Evolutionary conservation across 257 asterid genomes (phyloP), one percentile per base, ranked within the genome.

Genomic region (Scutellaria baicalensis): DNA sequence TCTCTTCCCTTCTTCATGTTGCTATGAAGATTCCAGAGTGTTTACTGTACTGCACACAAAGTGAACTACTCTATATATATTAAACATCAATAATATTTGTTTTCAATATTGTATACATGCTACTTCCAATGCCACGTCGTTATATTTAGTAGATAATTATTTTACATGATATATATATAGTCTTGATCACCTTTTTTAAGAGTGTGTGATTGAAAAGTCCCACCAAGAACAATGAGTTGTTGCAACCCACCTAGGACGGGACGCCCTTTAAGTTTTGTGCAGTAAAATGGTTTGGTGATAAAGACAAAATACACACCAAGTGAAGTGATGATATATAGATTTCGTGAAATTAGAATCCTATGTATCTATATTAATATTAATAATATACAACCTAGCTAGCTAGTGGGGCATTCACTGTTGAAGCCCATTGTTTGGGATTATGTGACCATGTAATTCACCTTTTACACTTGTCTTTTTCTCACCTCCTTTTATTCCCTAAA

Each of bases 341-440:
- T 23, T 27, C 48, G 45, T 55, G n/a, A 38, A 67, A 62, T 63
- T 69, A 71, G 76, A 55, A 76, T 76, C 80, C 80, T n/a, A 66
- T 57, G 61, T 43, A 60, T 42, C 0, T 10, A 17, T 68, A 68
- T n/a, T n/a, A n/a, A n/a, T n/a, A n/a, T n/a, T 42, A 55, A 3
- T 9, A 14, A 10, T 27, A 55, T 33, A 55, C 39, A 4, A 27
- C 33, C 33, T 27, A 27, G 33, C 33, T 27, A 27, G 33, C 33
- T 27, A 27, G 33, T 18, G 27, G 43, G 27, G 43, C 18, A 52
- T 60, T 13, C 18, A 66, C 62, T 65, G 27, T 65, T 27, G 10
- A 64, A 64, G n/a, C 23, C 45, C 23, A 64, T 14, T 66, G 49
- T 66, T 51, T 38, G 21, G 51, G 63, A 52, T 52, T 51, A 67